Conservation (phyloP, 2,329 filamentous ascomycete genomes). For the Colletotrichum lindemuthianum region DNA sequence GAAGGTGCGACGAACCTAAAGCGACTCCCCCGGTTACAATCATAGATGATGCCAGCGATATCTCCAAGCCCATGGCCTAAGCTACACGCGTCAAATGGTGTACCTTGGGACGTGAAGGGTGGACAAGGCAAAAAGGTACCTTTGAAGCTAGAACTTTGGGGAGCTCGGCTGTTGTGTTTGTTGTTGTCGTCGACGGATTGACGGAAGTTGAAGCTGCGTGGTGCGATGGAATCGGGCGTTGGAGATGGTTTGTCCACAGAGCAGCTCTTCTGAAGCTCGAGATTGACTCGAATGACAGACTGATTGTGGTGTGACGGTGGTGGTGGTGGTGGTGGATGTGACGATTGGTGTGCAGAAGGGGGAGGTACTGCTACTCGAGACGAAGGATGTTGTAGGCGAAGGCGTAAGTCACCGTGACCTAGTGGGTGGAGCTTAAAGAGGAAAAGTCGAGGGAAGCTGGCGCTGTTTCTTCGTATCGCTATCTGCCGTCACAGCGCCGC, state of each 20-base stretch:
- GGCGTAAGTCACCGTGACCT: no score
- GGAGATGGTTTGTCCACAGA: no score
- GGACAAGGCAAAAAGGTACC: no score
- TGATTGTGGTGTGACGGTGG: slow-evolving; percentile 19
- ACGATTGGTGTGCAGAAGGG: not conserved
- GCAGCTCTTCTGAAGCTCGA: no score
- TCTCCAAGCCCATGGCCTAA: slow-evolving; percentile 37
- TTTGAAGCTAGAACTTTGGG: no score
- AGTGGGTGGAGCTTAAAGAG: not conserved
- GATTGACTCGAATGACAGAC: not conserved
- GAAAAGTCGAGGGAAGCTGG: slow-evolving; percentile 1
- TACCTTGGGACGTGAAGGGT: no score
- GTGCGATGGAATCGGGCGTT: no score
- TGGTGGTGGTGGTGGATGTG: not conserved
- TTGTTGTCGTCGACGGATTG: no score
- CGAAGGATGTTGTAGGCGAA: no score
- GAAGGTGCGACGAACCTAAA: slow-evolving; percentile 31
- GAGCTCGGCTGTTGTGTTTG: no score
- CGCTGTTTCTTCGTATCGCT: slow-evolving; percentile 8
- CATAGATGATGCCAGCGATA: slow-evolving; percentile 25
- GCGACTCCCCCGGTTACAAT: slow-evolving; percentile 30
- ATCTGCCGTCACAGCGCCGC: slow-evolving; percentile 23
- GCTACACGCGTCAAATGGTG: slow-evolving; percentile 1
- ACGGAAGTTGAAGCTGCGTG: no score
- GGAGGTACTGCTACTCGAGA: slow-evolving; percentile 1